phyloP scores from a whole-genome alignment of 140 eudicot species.

The Cichorium intybus region DNA sequence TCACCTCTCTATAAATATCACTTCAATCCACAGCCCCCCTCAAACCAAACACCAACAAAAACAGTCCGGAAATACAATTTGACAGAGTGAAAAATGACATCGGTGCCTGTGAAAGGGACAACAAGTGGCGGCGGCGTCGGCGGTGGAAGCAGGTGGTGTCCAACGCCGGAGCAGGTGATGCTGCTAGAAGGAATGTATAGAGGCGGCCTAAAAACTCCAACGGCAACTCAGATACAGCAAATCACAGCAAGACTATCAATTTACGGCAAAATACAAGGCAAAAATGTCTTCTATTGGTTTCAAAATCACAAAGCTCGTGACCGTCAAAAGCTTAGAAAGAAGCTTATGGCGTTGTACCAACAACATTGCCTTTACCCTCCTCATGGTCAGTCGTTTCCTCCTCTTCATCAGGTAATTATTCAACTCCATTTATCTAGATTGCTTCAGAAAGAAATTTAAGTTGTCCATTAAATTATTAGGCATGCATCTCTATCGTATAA shows the following conservation, averaged over 20 bases:
- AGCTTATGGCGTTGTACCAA: conserved; percentile 37
- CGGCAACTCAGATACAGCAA: conserved; percentile 60
- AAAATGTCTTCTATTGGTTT: conserved; percentile 79
- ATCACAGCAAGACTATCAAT: conserved; percentile 58
- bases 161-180: conserved; percentile 76
- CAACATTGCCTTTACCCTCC: conserved; percentile 16
- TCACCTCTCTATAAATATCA: conserved; percentile 23
- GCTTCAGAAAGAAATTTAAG: no score
- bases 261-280: conserved; percentile 66
- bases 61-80: background rate
- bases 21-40: background rate
- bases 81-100: conserved; percentile 6
- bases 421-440: background rate
- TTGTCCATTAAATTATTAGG: no score
- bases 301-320: conserved; percentile 85
- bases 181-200: conserved; percentile 62
- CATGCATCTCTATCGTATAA: no score
- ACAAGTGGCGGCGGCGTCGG: conserved; percentile 13
- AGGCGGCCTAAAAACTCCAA: conserved; percentile 69
- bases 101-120: conserved; percentile 12
- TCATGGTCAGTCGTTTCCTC: conserved; percentile 15
- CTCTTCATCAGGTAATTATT: conserved; percentile 28
- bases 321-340: conserved; percentile 70
- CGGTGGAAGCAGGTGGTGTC: conserved; percentile 61
- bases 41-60: background rate